Conservation (phyloP, 108 stramenopile genomes). For the Nitzschia sp. region DNA sequence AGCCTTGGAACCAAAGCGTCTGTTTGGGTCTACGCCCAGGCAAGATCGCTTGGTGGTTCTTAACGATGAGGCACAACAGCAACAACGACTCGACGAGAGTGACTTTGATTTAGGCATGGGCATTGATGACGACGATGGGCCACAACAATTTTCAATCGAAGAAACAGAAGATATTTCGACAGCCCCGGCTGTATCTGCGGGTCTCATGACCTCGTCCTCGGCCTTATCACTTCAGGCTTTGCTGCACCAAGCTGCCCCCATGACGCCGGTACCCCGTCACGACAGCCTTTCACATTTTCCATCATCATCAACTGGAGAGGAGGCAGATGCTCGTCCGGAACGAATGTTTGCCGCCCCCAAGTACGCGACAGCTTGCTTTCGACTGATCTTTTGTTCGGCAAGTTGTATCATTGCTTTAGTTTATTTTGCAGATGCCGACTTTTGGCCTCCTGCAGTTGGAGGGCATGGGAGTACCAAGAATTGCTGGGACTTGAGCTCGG, state of each 20-base stretch:
- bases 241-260: conserved; percentile 29
- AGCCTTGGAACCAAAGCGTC: not conserved
- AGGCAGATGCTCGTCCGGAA: not conserved
- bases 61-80: not conserved
- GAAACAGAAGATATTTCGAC: conserved; percentile 6
- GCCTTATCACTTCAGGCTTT: conserved; percentile 31
- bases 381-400: conserved; percentile 49
- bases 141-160: too few relatives aligned
- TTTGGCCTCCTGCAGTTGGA: conserved; percentile 79
- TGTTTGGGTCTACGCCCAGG: not conserved
- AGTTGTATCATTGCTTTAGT: conserved; percentile 54
- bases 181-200: conserved; percentile 32
- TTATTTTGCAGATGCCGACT: conserved; percentile 60
- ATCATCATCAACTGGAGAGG: too few relatives aligned
- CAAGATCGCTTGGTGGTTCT: not conserved
- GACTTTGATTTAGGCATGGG: not conserved
- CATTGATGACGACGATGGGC: conserved; percentile 7
- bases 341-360: conserved; percentile 75
- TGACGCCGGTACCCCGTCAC: not conserved
- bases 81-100: not conserved
- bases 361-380: conserved; percentile 81
- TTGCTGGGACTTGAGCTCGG: conserved; percentile 81
- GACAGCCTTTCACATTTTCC: conserved; percentile 4
- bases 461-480: conserved; percentile 57
- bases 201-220: conserved; percentile 29